Percentiles rank a stretch among this genome's conserved stretches.
phyloP scores from a whole-genome alignment of 1,284 basidiomycete genomes.

The Microbotryomycetes sp. region DNA sequence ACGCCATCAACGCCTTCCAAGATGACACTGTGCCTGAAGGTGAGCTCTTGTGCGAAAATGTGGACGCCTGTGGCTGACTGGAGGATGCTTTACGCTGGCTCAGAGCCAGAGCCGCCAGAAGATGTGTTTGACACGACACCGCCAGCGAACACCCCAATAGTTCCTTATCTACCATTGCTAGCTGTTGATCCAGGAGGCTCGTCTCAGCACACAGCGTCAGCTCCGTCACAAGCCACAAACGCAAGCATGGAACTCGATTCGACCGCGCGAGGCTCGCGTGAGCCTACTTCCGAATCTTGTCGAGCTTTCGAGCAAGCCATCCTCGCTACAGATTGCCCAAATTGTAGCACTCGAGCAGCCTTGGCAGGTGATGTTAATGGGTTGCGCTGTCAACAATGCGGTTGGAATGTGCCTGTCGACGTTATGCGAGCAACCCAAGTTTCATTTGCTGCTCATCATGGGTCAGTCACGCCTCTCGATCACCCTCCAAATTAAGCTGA shows the following conservation, averaged over 20 bases:
- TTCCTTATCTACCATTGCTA: not conserved
- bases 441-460: not conserved
- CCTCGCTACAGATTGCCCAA: slow-evolving; percentile 1
- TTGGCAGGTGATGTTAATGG: not conserved
- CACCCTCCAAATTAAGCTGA: not conserved
- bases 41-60: too few relatives aligned
- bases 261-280: too few relatives aligned
- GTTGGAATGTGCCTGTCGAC: not conserved
- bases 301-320: slow-evolving; percentile 3
- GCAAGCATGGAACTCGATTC: not conserved
- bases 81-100: not conserved
- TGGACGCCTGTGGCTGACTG: not conserved
- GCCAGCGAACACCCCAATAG: not conserved
- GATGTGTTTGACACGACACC: not conserved
- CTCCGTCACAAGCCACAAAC: too few relatives aligned
- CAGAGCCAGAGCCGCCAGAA: not conserved
- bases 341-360: not conserved
- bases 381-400: not conserved
- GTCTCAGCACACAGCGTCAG: not conserved
- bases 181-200: not conserved
- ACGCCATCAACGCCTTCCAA: too few relatives aligned
- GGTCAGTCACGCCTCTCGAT: not conserved
- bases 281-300: not conserved
- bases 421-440: not conserved
- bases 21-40: too few relatives aligned